A percentile compares a stretch with the other conserved stretches of the same genome.
These are phyloP conservation scores for Avena insularis DNA, from an alignment of 176 grass and related monocot species.

Conservation along the genomic window DNA sequence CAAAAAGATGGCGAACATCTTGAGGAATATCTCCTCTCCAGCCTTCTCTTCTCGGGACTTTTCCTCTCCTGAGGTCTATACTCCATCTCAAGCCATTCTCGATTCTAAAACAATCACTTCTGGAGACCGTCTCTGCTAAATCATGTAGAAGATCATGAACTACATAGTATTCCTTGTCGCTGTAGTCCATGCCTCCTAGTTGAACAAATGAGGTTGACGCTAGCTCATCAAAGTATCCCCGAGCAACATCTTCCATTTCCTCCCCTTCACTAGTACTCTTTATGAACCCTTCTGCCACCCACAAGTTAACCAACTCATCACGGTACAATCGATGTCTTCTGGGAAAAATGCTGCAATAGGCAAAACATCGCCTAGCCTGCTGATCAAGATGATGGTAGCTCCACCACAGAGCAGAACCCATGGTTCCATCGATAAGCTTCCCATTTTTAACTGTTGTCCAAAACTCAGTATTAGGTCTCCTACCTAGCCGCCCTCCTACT, in stretches of 20 bases:
- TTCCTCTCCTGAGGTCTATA: slow-evolving; percentile 4
- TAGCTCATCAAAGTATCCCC: slow-evolving; percentile 27
- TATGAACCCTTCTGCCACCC: slow-evolving; percentile 54
- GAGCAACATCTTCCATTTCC: slow-evolving; percentile 40
- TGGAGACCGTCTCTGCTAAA: slow-evolving; percentile 31
- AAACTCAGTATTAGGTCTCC: neutral
- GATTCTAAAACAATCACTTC: slow-evolving; percentile 31
- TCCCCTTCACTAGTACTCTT: neutral
- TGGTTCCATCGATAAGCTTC: slow-evolving; percentile 15
- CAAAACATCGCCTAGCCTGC: slow-evolving; percentile 42
- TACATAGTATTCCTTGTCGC: neutral
- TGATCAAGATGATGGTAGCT: slow-evolving; percentile 46
- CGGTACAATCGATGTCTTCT: neutral
- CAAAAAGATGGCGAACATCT: slow-evolving; percentile 21
- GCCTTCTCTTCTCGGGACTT: neutral
- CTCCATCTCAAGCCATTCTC: neutral
- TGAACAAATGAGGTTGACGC: slow-evolving; percentile 50
- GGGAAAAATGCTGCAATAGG: slow-evolving; percentile 48
- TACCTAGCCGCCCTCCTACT: neutral
- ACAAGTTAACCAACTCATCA: slow-evolving; percentile 41
- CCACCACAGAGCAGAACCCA: slow-evolving; percentile 17
- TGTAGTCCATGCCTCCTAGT: neutral
- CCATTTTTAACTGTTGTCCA: slow-evolving; percentile 26
- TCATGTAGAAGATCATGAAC: slow-evolving; percentile 53
- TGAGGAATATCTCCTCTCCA: slow-evolving; percentile 22